Percentiles rank a stretch among this genome's conserved stretches.
phyloP scores from a whole-genome alignment of 1,139 yeast species.

The Ogataea hybrid region DNA sequence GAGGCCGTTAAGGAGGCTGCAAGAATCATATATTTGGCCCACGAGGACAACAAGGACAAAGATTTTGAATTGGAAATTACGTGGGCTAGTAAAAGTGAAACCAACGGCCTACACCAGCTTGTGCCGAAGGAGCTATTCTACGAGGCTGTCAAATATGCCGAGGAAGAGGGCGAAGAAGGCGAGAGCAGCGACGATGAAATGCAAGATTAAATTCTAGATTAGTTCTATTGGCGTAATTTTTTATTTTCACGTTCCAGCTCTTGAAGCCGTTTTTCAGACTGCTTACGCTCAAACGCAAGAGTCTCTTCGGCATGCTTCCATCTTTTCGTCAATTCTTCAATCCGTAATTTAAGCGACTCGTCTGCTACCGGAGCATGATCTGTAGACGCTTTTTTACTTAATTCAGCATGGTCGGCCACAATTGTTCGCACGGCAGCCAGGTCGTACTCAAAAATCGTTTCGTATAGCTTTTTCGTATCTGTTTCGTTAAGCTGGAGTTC shows the following conservation, averaged over 20 bases:
- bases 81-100: constrained; percentile 77
- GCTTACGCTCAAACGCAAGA: constrained; percentile 55
- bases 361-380: constrained; percentile 19
- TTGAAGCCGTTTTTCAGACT: constrained; percentile 49
- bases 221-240: constrained; percentile 8
- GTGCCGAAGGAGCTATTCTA: constrained; percentile 75
- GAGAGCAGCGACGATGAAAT: constrained; percentile 50
- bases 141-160: constrained; percentile 82
- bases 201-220: constrained; percentile 33
- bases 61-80: constrained; percentile 94
- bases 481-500: constrained; percentile 32
- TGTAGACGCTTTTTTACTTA: constrained; percentile 31
- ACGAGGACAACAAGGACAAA: constrained; percentile 96
- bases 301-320: constrained; percentile 75
- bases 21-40: constrained; percentile 86
- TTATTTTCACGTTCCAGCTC: constrained; percentile 57
- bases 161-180: constrained; percentile 74
- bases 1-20: constrained; percentile 96
- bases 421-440: constrained; percentile 58
- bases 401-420: constrained; percentile 52
- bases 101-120: constrained; percentile 76
- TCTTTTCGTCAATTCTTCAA: constrained; percentile 59
- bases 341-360: constrained; percentile 41
- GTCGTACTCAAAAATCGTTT: constrained; percentile 55
- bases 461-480: constrained; percentile 45